These are phyloP conservation scores for Leishmania aethiopica DNA, from an alignment of 208 protist genomes.

Conservation along the genomic window DNA sequence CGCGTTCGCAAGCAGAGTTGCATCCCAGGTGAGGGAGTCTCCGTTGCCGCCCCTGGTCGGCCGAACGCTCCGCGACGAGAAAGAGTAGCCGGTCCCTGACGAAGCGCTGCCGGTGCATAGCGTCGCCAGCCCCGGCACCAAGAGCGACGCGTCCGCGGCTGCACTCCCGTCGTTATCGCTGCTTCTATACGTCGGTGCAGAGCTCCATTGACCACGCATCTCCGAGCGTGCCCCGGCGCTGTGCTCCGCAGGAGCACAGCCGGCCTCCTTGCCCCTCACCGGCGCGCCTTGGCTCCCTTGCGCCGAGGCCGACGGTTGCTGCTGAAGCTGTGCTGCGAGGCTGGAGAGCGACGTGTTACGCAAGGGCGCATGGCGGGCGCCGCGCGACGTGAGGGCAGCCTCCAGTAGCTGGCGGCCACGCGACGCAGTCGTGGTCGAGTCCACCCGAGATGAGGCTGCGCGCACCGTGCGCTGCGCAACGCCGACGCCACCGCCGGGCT, in stretches of 20 bases:
- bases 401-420: constrained; percentile 29
- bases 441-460: not conserved
- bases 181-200: not conserved
- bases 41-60: not conserved
- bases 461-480: not conserved
- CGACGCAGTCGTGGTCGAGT: constrained; percentile 4
- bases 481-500: constrained; percentile 4
- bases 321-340: not conserved
- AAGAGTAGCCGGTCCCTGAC: constrained; percentile 11
- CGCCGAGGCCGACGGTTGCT: not conserved
- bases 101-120: not conserved
- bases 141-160: not conserved
- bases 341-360: not conserved
- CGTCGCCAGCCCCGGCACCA: not conserved
- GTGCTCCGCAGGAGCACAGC: not conserved
- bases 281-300: not conserved
- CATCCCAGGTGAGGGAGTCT: constrained; percentile 1
- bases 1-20: not conserved
- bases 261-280: not conserved
- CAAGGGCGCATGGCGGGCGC: constrained; percentile 1
- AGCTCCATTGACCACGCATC: not conserved
- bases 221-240: not conserved
- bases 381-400: constrained; percentile 27
- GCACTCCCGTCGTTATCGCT: not conserved
- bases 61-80: constrained; percentile 1